Evolutionary conservation across 2,329 filamentous ascomycete genomes (phyloP).

Genomic region (Zopfia rhizophila): DNA sequence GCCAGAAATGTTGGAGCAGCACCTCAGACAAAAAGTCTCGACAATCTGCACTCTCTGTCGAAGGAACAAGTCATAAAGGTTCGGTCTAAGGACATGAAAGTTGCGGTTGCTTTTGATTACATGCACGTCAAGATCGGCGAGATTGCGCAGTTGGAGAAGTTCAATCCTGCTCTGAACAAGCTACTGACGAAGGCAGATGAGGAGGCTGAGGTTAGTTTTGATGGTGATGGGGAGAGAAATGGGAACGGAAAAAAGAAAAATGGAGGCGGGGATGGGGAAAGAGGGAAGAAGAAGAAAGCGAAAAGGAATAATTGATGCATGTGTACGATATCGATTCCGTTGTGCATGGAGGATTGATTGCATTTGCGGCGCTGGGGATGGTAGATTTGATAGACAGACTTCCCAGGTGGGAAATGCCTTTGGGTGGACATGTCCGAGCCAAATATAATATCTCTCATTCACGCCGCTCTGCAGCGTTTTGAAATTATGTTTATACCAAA

Average conservation of each 20-base stretch:
- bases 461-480: too few relatives aligned
- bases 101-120: conserved; percentile 80
- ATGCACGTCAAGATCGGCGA: conserved; percentile 79
- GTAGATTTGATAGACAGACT: too few relatives aligned
- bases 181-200: conserved; percentile 59
- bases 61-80: conserved; percentile 47
- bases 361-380: too few relatives aligned
- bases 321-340: too few relatives aligned
- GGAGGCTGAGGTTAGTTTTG: conserved; percentile 10
- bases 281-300: conserved; percentile 25
- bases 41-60: conserved; percentile 10
- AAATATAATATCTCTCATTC: too few relatives aligned
- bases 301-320: conserved; percentile 41
- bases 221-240: conserved; percentile 26
- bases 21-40: conserved; percentile 13
- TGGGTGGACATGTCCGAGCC: too few relatives aligned
- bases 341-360: too few relatives aligned
- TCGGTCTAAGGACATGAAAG: conserved; percentile 65
- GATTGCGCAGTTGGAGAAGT: conserved; percentile 73
- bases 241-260: conserved; percentile 42
- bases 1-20: conserved; percentile 10
- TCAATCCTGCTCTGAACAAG: conserved; percentile 68
- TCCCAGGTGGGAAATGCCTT: too few relatives aligned
- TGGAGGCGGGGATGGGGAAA: conserved; percentile 34
- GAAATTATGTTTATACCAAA: too few relatives aligned